These are phyloP conservation scores for Fusarium kyushuense DNA, from an alignment of 2,329 filamentous ascomycete genomes.

Conservation along the genomic window DNA sequence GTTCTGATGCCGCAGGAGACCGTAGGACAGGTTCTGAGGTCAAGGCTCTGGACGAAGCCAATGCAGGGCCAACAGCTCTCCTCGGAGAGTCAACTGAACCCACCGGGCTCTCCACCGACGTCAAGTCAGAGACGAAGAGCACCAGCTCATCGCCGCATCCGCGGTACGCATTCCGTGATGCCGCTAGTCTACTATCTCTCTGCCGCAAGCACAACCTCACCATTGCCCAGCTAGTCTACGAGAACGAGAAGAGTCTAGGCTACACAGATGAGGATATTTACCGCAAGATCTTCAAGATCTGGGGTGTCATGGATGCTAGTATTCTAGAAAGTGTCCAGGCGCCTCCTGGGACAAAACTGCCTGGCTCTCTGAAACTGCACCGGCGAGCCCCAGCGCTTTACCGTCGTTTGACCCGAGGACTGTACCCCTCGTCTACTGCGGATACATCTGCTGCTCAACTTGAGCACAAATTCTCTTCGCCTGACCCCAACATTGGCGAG, in stretches of 20 bases:
- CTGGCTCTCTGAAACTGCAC: constrained; percentile 62
- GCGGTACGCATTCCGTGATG: constrained; percentile 62
- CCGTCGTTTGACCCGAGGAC: constrained; percentile 58
- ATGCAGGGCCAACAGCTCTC: constrained; percentile 18
- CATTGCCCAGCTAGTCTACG: constrained; percentile 64
- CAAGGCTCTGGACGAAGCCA: constrained; percentile 50
- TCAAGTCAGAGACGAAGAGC: constrained; percentile 34
- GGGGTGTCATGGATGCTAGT: constrained; percentile 65
- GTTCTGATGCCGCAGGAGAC: constrained; percentile 60
- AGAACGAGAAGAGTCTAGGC: constrained; percentile 65
- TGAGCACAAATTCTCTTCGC: constrained; percentile 19
- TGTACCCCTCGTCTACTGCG: constrained; percentile 54
- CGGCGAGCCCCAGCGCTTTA: constrained; percentile 62
- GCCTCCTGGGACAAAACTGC: constrained; percentile 56
- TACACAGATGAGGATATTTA: constrained; percentile 63
- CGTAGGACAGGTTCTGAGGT: constrained; percentile 60
- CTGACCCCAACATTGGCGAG: constrained; percentile 16
- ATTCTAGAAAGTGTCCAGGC: constrained; percentile 64
- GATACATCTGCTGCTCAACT: constrained; percentile 29
- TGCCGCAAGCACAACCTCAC: constrained; percentile 64
- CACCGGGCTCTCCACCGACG: constrained; percentile 21
- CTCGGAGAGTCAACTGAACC: constrained; percentile 21
- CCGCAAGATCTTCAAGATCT: constrained; percentile 61
- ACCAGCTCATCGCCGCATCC: constrained; percentile 51
- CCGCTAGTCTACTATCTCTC: constrained; percentile 58